These are phyloP conservation scores for Rhodotorula mucilaginosa DNA, from an alignment of 1,284 basidiomycete species.

Conservation along the genomic window DNA sequence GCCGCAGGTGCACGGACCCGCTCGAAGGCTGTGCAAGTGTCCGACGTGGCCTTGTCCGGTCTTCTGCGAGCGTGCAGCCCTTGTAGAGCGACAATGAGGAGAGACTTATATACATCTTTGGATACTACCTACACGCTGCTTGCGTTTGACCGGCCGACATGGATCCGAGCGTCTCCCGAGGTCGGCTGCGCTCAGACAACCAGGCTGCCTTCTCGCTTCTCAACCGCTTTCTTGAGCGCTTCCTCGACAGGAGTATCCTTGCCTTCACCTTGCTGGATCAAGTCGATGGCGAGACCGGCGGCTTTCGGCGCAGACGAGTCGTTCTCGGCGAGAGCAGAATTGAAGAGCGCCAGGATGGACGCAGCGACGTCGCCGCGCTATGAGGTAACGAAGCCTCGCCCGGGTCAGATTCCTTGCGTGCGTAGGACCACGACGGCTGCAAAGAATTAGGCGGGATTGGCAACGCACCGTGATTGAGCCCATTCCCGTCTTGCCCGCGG, in stretches of 20 bases:
- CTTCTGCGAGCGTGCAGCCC: no score
- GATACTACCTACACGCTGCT: no score
- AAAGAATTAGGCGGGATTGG: background rate
- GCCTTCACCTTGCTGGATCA: conserved; percentile 58
- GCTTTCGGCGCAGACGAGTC: conserved; percentile 46
- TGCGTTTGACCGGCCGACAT: no score
- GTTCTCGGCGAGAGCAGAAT: conserved; percentile 53
- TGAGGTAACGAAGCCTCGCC: background rate
- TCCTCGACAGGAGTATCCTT: conserved; percentile 55
- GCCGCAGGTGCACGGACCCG: no score
- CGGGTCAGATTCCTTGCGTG: background rate
- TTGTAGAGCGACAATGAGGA: no score
- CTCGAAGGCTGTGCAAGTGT: no score
- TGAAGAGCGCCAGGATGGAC: conserved; percentile 57
- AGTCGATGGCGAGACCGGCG: conserved; percentile 62
- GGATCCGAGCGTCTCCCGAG: no score
- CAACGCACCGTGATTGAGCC: conserved; percentile 24
- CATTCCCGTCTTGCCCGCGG: conserved; percentile 57
- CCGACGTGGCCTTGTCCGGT: no score
- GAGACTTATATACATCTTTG: no score
- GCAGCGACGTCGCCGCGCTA: conserved; percentile 65
- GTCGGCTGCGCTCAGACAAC: background rate
- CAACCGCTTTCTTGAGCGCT: conserved; percentile 56
- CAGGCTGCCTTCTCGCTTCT: conserved; percentile 56
- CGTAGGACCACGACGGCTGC: background rate